Conservation (phyloP, 352 stramenopile genomes). For the Elongisporangium anandrum region DNA sequence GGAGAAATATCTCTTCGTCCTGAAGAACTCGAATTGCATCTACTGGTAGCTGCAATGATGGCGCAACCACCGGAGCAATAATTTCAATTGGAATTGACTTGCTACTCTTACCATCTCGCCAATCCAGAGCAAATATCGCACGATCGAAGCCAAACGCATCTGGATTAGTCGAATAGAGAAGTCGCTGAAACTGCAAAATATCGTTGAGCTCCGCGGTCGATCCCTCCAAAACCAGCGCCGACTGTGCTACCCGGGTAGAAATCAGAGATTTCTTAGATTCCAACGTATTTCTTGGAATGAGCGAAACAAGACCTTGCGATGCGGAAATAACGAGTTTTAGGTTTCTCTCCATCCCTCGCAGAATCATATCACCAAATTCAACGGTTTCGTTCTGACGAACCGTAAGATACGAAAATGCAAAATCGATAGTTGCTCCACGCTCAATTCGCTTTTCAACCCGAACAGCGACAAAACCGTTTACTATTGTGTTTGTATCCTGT, state of each 20-base stretch:
- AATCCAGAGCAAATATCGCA: constrained; percentile 10
- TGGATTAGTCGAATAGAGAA: constrained; percentile 11
- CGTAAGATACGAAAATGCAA: constrained; percentile 11
- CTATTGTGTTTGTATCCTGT: not conserved
- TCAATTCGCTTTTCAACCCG: constrained; percentile 1
- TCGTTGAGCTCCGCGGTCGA: constrained; percentile 8
- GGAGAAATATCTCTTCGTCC: constrained; percentile 3
- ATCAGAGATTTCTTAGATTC: not conserved
- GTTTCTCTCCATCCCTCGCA: constrained; percentile 9
- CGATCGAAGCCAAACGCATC: constrained; percentile 9
- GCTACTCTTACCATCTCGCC: constrained; percentile 5
- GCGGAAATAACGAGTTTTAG: not conserved
- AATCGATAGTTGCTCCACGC: constrained; percentile 9
- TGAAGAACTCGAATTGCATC: constrained; percentile 8
- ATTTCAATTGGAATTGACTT: constrained; percentile 14
- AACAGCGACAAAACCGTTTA: constrained; percentile 4
- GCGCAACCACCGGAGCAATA: constrained; percentile 1
- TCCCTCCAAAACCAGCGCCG: constrained; percentile 6
- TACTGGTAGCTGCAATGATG: constrained; percentile 7
- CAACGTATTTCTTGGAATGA: not conserved
- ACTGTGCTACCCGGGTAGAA: constrained; percentile 7
- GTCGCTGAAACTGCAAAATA: not conserved
- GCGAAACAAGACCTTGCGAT: not conserved
- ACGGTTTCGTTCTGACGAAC: constrained; percentile 5
- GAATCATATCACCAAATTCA: constrained; percentile 7